Base-by-base conservation (phyloP, 345 rosid species). In the Bruguiera gymnorhiza region DNA sequence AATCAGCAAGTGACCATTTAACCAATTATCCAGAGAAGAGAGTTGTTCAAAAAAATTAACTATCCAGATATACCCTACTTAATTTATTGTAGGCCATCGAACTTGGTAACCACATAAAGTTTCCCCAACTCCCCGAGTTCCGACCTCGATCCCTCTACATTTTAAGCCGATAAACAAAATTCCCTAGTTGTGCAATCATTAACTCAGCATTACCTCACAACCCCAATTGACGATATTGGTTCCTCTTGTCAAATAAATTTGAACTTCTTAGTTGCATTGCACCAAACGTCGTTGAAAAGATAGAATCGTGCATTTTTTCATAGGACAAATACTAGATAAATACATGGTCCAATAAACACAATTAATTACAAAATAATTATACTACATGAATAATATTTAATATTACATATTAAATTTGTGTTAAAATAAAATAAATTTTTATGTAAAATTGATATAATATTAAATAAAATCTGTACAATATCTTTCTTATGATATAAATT, bases 171-270 rank as follows among this genome's bases (percentile, higher is more conserved):
- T 56, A 56, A 13, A 23, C 29, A 27, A 56, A 5, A 4, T 24
- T 56, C 29, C 60, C 37, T 56, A 37, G 51, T 73, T 69, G 63
- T 64, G 39, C 69, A 65, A 70, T 74, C 59, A 61, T 74, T 75
- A 71, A 66, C 69, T 76, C 72, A 79, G 80, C 82, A 75, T 70
- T 58, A 75, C 62, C 48, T 81, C 82, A 75, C 65, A n/a, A 37
- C 65, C 62, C 0, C 7, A 55, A 32, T 60, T n/a, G 27, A 61
- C 62, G 5, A 52, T 18, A 46, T 39, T 27, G 39, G 53, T 10
- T 1, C 8, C 6, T 8, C 8, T 63, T 11, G 11, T 21, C 27
- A 21, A 23, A 2, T 53, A 53, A 51, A 46, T 8, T 68, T 8
- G 51, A 30, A 9, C 39, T 26, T 39, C 71, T 7, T 5, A 37